Evolutionary conservation across 306 rosid genomes (phyloP).

Genomic region (Cucurbita maxima): DNA sequence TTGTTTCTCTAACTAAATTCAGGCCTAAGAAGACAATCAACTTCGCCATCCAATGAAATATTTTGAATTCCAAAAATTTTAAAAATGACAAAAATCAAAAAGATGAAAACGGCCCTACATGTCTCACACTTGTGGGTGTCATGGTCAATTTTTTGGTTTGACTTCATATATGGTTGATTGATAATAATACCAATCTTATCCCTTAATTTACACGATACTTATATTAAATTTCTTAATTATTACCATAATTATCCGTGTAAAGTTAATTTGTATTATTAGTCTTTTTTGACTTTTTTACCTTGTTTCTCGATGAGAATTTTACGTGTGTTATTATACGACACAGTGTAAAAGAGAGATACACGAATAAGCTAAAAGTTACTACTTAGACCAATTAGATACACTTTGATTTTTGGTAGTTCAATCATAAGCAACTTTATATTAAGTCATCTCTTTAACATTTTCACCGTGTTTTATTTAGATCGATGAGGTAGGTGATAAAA

Average conservation of each 20-base stretch:
- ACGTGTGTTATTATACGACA: too few relatives aligned
- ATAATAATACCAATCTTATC: constrained; percentile 28
- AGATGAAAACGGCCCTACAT: constrained; percentile 22
- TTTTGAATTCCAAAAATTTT: neutral
- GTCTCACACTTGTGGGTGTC: constrained; percentile 26
- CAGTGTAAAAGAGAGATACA: too few relatives aligned
- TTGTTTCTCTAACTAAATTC: neutral
- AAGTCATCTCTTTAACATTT: too few relatives aligned
- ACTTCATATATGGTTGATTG: constrained; percentile 15
- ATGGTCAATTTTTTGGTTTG: constrained; percentile 25
- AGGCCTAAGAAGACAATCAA: neutral
- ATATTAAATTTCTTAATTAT: neutral
- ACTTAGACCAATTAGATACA: too few relatives aligned
- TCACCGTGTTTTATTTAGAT: too few relatives aligned
- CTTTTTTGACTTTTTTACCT: neutral
- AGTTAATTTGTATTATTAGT: neutral
- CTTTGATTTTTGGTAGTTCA: too few relatives aligned
- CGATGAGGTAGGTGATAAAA: too few relatives aligned
- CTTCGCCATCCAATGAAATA: neutral
- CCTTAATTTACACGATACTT: constrained; percentile 26
- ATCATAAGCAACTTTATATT: too few relatives aligned
- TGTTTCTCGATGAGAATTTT: too few relatives aligned
- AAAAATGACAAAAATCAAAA: neutral
- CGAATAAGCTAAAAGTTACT: too few relatives aligned
- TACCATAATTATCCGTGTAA: neutral